A percentile compares a stretch with the other conserved stretches of the same genome.
Evolutionary conservation across 2,329 filamentous ascomycete genomes (phyloP).

Genomic region (Proliferodiscus dingleyae): DNA sequence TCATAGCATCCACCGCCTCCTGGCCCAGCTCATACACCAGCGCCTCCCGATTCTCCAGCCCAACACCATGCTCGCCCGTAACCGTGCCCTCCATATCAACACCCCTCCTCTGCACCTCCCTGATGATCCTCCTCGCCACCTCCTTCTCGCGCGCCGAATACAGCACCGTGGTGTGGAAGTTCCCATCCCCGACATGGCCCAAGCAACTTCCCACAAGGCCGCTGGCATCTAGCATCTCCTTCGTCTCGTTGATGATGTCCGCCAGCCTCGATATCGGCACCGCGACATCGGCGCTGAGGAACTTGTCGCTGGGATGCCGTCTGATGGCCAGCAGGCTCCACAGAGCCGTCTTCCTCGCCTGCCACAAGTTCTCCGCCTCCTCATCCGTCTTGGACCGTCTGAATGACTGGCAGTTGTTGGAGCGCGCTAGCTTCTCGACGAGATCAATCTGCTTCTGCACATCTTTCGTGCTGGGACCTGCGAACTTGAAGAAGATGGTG

Average conservation of each 20-base stretch:
- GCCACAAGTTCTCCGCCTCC: conserved; percentile 73
- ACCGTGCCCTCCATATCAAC: conserved; percentile 91
- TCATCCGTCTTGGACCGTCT: conserved; percentile 65
- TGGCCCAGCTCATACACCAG: conserved; percentile 72
- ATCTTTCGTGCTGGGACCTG: conserved; percentile 47
- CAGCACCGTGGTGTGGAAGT: conserved; percentile 61
- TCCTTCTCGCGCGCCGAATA: conserved; percentile 68
- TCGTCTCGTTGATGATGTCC: conserved; percentile 69
- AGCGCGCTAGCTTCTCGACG: conserved; percentile 61
- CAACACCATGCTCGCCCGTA: conserved; percentile 82
- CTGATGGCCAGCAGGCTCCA: conserved; percentile 70
- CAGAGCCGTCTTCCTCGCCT: conserved; percentile 72
- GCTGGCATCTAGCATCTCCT: conserved; percentile 70
- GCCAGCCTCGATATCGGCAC: conserved; percentile 71
- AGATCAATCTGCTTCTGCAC: conserved; percentile 69
- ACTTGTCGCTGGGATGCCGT: conserved; percentile 56
- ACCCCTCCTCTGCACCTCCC: conserved; percentile 81
- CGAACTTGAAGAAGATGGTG: conserved; percentile 80
- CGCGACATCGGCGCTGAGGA: conserved; percentile 76
- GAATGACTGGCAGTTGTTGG: conserved; percentile 59
- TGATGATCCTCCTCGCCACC: conserved; percentile 69
- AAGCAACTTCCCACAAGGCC: conserved; percentile 80
- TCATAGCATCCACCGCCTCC: conserved; percentile 79
- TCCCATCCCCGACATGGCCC: conserved; percentile 85
- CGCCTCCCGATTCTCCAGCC: conserved; percentile 77